These are phyloP conservation scores for Boletus bicolor DNA, from an alignment of 768 basidiomycete genomes.

Conservation along the genomic window DNA sequence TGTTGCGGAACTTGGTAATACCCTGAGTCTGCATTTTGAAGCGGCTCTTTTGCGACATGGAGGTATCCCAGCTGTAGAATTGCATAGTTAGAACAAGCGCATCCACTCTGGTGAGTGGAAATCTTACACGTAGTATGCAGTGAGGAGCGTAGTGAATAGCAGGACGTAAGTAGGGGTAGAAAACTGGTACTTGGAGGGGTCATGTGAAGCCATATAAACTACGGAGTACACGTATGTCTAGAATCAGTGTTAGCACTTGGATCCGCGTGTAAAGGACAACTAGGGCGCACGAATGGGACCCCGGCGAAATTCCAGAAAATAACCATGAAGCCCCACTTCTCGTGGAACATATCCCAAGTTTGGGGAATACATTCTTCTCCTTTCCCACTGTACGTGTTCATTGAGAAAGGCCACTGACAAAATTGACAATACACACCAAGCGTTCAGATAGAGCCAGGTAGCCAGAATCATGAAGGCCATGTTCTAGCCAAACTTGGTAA, in stretches of 20 bases:
- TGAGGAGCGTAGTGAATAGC: slow-evolving; percentile 72
- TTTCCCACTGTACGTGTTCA: slow-evolving; percentile 56
- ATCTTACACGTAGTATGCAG: slow-evolving; percentile 80
- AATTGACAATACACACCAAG: slow-evolving; percentile 54
- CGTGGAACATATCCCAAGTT: slow-evolving; percentile 99
- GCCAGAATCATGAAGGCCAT: slow-evolving; percentile 96
- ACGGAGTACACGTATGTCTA: slow-evolving; percentile 97
- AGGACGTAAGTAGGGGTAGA: slow-evolving; percentile 69
- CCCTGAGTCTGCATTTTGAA: slow-evolving; percentile 98
- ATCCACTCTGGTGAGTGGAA: neutral
- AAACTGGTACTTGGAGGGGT: slow-evolving; percentile 84
- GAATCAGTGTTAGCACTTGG: neutral
- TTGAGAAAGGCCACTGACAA: neutral
- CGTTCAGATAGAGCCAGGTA: slow-evolving; percentile 95
- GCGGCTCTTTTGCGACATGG: slow-evolving; percentile 94
- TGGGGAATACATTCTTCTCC: slow-evolving; percentile 95
- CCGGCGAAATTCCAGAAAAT: slow-evolving; percentile 98
- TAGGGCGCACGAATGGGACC: slow-evolving; percentile 75
- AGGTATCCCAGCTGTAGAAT: slow-evolving; percentile 76
- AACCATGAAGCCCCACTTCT: slow-evolving; percentile 98
- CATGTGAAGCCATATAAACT: slow-evolving; percentile 95
- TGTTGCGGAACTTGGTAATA: slow-evolving; percentile 76
- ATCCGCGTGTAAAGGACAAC: neutral
- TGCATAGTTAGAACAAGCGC: neutral
- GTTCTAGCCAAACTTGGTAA: slow-evolving; percentile 51